Evolutionary conservation across 768 basidiomycete genomes (phyloP), one percentile per base, ranked within the genome.

Genomic region (Podaxis sp.): DNA sequence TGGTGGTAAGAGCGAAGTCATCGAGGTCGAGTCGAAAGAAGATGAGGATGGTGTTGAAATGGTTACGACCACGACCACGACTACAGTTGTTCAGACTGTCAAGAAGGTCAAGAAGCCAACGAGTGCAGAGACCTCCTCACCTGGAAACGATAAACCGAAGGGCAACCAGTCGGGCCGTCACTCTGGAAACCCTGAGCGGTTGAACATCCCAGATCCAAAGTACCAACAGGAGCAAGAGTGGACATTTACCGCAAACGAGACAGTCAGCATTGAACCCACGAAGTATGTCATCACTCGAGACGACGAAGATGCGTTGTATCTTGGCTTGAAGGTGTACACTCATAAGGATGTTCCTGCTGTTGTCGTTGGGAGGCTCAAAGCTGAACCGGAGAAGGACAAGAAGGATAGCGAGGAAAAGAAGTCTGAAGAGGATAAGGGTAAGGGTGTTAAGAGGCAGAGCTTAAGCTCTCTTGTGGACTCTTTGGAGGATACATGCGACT

Each of bases 271-370:
- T 13, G 66, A 67, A 59, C 68, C 66, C 36, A 66, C 68, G 3
- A 72, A 71, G 61, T 66, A 70, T 27, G 25, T 47, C 1, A 67
- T 74, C 50, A 66, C 61, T 43, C 73, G 69, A 17, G 71, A 72
- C 7, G 70, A 75, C 29, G 71, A 80, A 8, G 76, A 81, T 64
- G 74, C 77, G 6, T 74, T 83, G 1, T 76, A 72, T 71, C 69
- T 72, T 62, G 79, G 69, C 38, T 72, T 72, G 68, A 76, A 74
- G 70, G 79, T 77, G 67, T 79, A 79, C 63, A 77, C 78, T 67
- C 65, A 81, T 72, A 71, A 82, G 73, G 80, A 80, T 73, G 66
- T 78, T 69, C 66, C 74, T 68, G 75, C 71, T 9, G 65, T 66
- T 8, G 70, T 79, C 9, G 68, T 70, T 27, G 75, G 75, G 3